Evolutionary conservation across 2,329 filamentous ascomycete genomes (phyloP).

Genomic region (Diaporthe sp.): DNA sequence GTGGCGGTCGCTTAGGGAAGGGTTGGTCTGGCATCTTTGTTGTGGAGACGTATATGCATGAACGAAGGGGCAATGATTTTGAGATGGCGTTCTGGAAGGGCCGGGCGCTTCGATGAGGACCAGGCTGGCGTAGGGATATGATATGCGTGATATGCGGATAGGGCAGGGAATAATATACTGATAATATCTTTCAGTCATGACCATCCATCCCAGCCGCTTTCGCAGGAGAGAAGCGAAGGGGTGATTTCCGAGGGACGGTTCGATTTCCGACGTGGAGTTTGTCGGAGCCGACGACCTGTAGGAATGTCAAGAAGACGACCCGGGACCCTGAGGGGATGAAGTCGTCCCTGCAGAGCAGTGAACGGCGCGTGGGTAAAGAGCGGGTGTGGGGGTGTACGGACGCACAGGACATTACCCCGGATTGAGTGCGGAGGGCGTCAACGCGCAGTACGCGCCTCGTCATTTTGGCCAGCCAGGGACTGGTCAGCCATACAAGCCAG

Average conservation of each 20-base stretch:
- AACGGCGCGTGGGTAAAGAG: slow-evolving; percentile 8
- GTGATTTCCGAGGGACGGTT: slow-evolving; percentile 1
- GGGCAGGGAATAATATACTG: slow-evolving; percentile 21
- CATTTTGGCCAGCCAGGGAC: not conserved
- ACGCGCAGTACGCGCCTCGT: slow-evolving; percentile 22
- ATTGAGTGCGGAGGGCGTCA: slow-evolving; percentile 17
- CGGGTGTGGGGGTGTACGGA: slow-evolving; percentile 27
- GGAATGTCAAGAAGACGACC: not conserved
- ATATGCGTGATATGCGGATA: slow-evolving; percentile 5
- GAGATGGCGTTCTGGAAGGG: slow-evolving; percentile 22
- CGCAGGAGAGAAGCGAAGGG: slow-evolving; percentile 16
- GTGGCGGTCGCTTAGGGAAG: not conserved
- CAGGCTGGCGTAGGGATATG: slow-evolving; percentile 18
- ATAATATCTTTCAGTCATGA: slow-evolving; percentile 17
- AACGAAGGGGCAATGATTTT: not conserved
- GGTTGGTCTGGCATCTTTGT: not conserved
- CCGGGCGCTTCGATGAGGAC: slow-evolving; percentile 8
- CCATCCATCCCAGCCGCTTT: slow-evolving; percentile 32
- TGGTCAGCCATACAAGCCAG: not conserved
- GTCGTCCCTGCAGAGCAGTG: not conserved
- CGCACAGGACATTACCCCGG: slow-evolving; percentile 22
- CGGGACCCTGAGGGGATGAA: not conserved
- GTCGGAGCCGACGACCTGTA: slow-evolving; percentile 35
- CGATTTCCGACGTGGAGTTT: slow-evolving; percentile 37
- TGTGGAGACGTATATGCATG: slow-evolving; percentile 5